A percentile compares a stretch with the other conserved stretches of the same genome.
These are phyloP conservation scores for Acanthamoeba castellanii DNA, from an alignment of 208 protist species.

Conservation along the genomic window DNA sequence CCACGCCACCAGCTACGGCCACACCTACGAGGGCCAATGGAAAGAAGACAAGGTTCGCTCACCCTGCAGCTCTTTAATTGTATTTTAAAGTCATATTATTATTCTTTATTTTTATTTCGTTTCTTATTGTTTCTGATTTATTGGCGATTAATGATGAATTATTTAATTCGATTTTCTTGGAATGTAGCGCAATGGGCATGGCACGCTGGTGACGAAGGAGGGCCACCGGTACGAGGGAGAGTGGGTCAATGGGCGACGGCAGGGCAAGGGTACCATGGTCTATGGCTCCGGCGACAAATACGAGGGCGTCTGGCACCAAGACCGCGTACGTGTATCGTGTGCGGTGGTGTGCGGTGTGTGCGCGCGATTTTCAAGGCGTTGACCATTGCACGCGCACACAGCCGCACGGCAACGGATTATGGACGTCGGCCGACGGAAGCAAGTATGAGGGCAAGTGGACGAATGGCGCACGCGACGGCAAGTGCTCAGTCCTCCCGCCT, in stretches of 20 bases:
- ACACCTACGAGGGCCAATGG: constrained; percentile 46
- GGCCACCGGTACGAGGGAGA: constrained; percentile 58
- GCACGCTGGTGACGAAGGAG: constrained; percentile 4
- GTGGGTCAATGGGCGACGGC: constrained; percentile 14
- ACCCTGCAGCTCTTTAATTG: neutral
- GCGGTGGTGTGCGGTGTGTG: too few relatives aligned
- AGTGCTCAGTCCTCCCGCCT: neutral
- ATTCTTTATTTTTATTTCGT: neutral
- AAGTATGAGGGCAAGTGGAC: constrained; percentile 68
- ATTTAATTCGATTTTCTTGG: neutral
- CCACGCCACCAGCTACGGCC: neutral
- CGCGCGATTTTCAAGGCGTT: neutral
- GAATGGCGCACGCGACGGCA: constrained; percentile 25
- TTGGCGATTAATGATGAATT: neutral
- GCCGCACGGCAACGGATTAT: constrained; percentile 26
- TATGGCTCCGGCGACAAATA: constrained; percentile 35
- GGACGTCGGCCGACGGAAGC: neutral
- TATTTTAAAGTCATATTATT: neutral
- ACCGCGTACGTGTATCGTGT: neutral
- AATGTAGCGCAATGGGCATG: constrained; percentile 27
- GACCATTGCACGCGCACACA: neutral
- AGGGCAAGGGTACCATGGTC: constrained; percentile 36
- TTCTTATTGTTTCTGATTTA: neutral
- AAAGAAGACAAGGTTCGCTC: constrained; percentile 39
- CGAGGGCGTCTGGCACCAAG: constrained; percentile 22